Conservation (phyloP, 148 eudicot species). For the Diospyros lotus region DNA sequence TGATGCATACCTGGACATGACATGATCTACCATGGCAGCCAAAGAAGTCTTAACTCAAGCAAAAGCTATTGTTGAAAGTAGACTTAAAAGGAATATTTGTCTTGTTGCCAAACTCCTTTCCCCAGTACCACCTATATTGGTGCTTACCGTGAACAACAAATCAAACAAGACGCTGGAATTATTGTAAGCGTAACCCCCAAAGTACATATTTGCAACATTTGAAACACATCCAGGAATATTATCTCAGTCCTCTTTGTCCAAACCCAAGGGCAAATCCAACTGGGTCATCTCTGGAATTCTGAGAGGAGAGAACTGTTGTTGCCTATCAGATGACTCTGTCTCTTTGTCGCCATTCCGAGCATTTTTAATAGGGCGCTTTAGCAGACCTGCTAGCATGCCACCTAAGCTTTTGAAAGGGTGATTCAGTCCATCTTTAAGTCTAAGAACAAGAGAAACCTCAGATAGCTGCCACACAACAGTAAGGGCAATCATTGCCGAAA, state of each 20-base stretch:
- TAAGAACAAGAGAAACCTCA: slow-evolving; percentile 48
- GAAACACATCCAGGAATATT: background rate
- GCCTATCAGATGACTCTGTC: slow-evolving; percentile 13
- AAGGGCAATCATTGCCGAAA: slow-evolving; percentile 49
- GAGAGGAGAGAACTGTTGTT: slow-evolving; percentile 19
- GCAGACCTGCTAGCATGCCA: slow-evolving; percentile 28
- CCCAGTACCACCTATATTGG: background rate
- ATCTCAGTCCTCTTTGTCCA: slow-evolving; percentile 21
- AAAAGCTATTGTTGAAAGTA: too few relatives aligned
- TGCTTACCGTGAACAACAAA: background rate
- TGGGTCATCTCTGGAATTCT: slow-evolving; percentile 33
- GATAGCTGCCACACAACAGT: slow-evolving; percentile 71
- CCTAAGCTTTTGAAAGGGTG: slow-evolving; percentile 53
- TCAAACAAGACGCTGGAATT: background rate
- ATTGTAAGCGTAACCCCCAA: background rate
- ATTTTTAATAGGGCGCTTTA: slow-evolving; percentile 22
- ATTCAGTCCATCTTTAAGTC: slow-evolving; percentile 37
- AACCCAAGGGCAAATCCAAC: slow-evolving; percentile 31
- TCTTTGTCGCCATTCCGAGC: slow-evolving; percentile 15
- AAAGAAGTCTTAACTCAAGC: too few relatives aligned
- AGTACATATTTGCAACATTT: background rate
- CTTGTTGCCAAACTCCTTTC: background rate
- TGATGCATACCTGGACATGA: too few relatives aligned
- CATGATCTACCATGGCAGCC: too few relatives aligned
- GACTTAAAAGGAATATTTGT: too few relatives aligned